A percentile compares a stretch with the other conserved stretches of the same genome.
phyloP scores from a whole-genome alignment of 768 basidiomycete species.

The Trichaptum fuscoviolaceum region DNA sequence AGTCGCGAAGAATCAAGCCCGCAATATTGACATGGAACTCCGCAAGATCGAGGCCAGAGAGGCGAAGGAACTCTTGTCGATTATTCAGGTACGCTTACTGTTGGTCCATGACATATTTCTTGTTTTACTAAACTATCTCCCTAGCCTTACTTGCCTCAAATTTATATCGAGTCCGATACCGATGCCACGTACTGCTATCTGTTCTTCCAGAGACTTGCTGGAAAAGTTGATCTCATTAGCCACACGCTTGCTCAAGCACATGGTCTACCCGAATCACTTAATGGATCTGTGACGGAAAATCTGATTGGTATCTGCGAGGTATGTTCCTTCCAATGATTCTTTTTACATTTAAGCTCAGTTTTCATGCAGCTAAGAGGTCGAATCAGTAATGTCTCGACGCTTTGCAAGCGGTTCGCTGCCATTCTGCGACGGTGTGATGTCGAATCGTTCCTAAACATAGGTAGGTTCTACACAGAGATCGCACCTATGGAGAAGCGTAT shows the following conservation, averaged over 20 bases:
- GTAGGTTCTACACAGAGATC: conserved; percentile 79
- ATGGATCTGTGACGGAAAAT: conserved; percentile 72
- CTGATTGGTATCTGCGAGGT: conserved; percentile 96
- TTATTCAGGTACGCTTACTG: conserved; percentile 60
- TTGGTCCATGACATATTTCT: conserved; percentile 5
- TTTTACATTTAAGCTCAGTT: background rate
- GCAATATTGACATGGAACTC: conserved; percentile 85
- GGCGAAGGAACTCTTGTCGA: conserved; percentile 69
- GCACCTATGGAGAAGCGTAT: conserved; percentile 86
- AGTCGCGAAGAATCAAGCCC: conserved; percentile 85
- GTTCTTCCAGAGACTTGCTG: conserved; percentile 86
- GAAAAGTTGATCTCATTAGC: conserved; percentile 86
- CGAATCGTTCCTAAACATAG: conserved; percentile 80
- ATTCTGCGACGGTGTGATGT: conserved; percentile 77
- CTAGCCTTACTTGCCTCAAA: conserved; percentile 85
- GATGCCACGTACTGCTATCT: conserved; percentile 87
- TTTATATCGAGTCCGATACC: conserved; percentile 85
- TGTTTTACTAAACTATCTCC: conserved; percentile 3
- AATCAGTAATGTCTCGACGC: conserved; percentile 69
- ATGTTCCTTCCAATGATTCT: conserved; percentile 15
- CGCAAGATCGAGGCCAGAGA: conserved; percentile 81
- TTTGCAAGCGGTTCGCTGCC: conserved; percentile 88
- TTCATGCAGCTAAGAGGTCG: conserved; percentile 75
- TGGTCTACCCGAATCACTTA: conserved; percentile 79
- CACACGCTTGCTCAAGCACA: conserved; percentile 77